A percentile compares a stretch with the other conserved stretches of the same genome.
Evolutionary conservation across 2,329 filamentous ascomycete species (phyloP).

Genomic region (Rhynchosporium agropyri): DNA sequence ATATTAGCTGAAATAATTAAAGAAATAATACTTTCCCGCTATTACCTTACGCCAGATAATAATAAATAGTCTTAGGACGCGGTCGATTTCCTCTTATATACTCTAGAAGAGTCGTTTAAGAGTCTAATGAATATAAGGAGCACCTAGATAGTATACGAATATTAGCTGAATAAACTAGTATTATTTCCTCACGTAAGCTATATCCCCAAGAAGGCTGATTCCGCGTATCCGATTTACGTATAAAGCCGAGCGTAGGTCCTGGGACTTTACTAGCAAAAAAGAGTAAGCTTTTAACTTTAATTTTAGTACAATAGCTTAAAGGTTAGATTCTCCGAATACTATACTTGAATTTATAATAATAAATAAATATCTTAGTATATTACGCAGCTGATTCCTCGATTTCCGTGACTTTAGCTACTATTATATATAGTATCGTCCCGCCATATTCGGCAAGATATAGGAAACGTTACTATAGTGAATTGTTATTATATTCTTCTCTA

Average conservation of each 20-base stretch:
- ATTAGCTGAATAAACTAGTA: constrained; percentile 20
- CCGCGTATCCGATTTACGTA: constrained; percentile 16
- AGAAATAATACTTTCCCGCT: constrained; percentile 24
- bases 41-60: constrained; percentile 18
- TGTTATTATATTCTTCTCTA: too few species aligned
- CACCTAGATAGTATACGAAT: not conserved
- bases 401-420: constrained; percentile 3
- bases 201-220: not conserved
- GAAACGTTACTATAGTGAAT: too few species aligned
- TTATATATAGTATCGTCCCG: constrained; percentile 1
- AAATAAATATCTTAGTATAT: not conserved
- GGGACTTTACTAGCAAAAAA: not conserved
- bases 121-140: constrained; percentile 5
- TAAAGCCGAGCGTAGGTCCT: constrained; percentile 2
- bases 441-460: too few species aligned
- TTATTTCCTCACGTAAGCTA: constrained; percentile 15
- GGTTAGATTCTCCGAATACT: not conserved
- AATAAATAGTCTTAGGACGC: too few species aligned
- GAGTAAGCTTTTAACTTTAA: not conserved
- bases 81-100: too few species aligned
- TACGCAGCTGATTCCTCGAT: constrained; percentile 6
- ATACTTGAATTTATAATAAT: constrained; percentile 4
- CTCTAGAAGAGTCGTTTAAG: constrained; percentile 5
- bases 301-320: not conserved
- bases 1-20: constrained; percentile 25